Evolutionary conservation across 2,329 filamentous ascomycete species (phyloP).

Genomic region (Coleophoma cylindrospora): DNA sequence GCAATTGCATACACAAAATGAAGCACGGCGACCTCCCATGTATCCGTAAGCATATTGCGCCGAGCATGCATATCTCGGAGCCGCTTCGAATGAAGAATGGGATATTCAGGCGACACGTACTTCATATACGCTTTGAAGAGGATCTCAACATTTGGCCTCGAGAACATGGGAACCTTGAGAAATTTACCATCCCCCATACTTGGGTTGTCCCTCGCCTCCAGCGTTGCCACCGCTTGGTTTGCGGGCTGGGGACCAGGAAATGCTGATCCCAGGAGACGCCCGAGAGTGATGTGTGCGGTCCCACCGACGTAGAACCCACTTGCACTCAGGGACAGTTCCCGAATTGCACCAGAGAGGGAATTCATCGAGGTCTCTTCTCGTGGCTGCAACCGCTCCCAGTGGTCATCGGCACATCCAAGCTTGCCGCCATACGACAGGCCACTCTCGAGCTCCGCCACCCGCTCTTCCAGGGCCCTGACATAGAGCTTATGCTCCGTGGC

Average conservation of each 20-base stretch:
- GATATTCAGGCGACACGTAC: neutral
- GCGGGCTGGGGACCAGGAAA: neutral
- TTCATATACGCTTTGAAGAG: neutral
- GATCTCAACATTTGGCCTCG: neutral
- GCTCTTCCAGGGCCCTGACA: constrained; percentile 46
- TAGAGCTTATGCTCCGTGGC: constrained; percentile 29
- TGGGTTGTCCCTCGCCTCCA: too few relatives aligned
- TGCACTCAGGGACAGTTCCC: neutral
- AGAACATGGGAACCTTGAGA: neutral
- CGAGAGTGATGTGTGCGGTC: neutral
- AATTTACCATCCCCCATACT: too few relatives aligned
- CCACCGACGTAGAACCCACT: neutral
- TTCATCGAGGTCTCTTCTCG: neutral
- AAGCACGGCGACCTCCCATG: neutral
- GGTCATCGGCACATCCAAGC: constrained; percentile 34
- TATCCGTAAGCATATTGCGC: neutral
- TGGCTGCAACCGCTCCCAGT: neutral
- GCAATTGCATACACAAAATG: neutral
- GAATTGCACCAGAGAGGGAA: neutral
- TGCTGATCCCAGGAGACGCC: neutral
- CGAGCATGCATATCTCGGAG: neutral
- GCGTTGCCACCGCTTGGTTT: too few relatives aligned
- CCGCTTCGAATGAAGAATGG: neutral
- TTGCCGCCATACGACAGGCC: neutral
- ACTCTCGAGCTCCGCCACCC: constrained; percentile 42